Evolutionary conservation across 345 rosid genomes (phyloP).

Genomic region (Kandelia obovata): DNA sequence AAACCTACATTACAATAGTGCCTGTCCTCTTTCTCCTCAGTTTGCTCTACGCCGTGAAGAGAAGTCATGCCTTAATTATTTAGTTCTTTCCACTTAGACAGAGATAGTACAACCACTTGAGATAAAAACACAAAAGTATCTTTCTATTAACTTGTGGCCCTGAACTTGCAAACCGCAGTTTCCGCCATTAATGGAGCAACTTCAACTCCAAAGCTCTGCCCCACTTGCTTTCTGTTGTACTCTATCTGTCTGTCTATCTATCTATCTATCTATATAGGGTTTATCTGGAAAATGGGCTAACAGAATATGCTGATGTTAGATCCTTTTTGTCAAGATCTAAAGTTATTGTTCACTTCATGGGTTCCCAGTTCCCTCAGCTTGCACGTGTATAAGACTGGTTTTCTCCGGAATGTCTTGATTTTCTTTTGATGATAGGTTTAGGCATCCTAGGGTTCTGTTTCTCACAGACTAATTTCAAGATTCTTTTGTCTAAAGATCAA

Average conservation of each 20-base stretch:
- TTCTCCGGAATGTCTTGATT: neutral
- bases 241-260: neutral
- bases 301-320: neutral
- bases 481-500: no score
- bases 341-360: neutral
- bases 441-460: no score
- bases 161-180: constrained; percentile 3
- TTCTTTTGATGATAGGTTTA: no score
- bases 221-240: neutral
- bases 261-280: neutral
- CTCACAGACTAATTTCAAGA: no score
- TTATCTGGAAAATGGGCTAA: neutral
- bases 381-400: neutral
- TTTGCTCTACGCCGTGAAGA: neutral
- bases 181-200: constrained; percentile 10
- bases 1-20: no score
- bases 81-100: constrained; percentile 8
- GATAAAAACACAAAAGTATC: neutral
- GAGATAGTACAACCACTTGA: constrained; percentile 12
- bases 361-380: neutral
- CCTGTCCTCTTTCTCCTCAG: neutral
- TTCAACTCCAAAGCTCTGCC: neutral
- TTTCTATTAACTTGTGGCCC: no score
- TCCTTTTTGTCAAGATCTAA: neutral
- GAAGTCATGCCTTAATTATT: neutral